phyloP scores from a whole-genome alignment of 2,329 filamentous ascomycete genomes.

The Penicillium hordei region DNA sequence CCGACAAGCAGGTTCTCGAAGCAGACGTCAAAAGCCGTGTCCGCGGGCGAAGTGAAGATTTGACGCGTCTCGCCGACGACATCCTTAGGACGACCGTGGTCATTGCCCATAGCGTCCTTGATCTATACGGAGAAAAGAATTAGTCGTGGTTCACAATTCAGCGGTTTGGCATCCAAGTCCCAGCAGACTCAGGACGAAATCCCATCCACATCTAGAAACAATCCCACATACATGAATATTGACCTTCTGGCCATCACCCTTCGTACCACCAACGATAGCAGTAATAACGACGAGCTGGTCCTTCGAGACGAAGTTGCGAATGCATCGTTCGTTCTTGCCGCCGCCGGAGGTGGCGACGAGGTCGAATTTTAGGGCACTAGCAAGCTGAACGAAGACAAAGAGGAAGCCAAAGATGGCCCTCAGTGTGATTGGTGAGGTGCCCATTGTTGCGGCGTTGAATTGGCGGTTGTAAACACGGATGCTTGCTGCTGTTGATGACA shows the following conservation, averaged over 20 bases:
- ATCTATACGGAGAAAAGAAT: constrained; percentile 60
- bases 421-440: constrained; percentile 31
- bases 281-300: constrained; percentile 96
- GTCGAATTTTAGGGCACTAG: constrained; percentile 86
- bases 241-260: constrained; percentile 87
- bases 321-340: constrained; percentile 75
- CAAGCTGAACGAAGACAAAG: constrained; percentile 39
- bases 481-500: constrained; percentile 35
- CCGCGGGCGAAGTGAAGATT: constrained; percentile 88
- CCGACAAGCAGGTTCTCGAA: constrained; percentile 78
- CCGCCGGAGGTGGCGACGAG: constrained; percentile 68
- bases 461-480: constrained; percentile 28
- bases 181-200: not conserved
- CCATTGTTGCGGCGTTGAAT: constrained; percentile 32
- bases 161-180: not conserved
- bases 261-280: constrained; percentile 77
- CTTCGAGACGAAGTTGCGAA: constrained; percentile 90
- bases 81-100: constrained; percentile 89
- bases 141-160: constrained; percentile 8
- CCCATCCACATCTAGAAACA: not conserved
- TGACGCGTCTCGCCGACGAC: constrained; percentile 88
- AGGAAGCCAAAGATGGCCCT: constrained; percentile 35
- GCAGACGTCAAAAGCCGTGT: constrained; percentile 94
- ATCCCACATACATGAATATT: constrained; percentile 76
- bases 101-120: constrained; percentile 90